Conservation (phyloP, 1,139 yeast species). For the Protomyces gravidus region DNA sequence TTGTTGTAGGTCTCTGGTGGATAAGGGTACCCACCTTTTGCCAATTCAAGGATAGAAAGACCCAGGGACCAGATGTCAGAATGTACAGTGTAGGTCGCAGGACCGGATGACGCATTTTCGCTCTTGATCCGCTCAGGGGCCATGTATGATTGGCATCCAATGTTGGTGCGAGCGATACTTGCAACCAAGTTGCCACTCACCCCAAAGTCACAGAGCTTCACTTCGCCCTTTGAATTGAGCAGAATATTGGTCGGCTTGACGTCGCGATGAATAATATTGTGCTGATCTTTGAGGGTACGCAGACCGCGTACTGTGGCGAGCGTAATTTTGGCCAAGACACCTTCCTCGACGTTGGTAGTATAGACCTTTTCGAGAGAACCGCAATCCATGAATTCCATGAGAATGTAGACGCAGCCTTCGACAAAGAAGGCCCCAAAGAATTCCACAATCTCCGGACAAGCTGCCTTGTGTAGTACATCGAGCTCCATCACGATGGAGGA, state of each 20-base stretch:
- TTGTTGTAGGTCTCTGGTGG: slow-evolving; percentile 90
- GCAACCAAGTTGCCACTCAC: slow-evolving; percentile 95
- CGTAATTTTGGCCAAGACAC: slow-evolving; percentile 76
- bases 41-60: slow-evolving; percentile 77
- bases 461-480: slow-evolving; percentile 83
- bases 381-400: slow-evolving; percentile 98
- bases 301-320: slow-evolving; percentile 78
- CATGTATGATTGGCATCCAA: slow-evolving; percentile 98
- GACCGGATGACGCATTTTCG: slow-evolving; percentile 32
- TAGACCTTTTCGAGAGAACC: slow-evolving; percentile 88
- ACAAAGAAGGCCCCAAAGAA: slow-evolving; percentile 84
- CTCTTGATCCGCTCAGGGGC: slow-evolving; percentile 94
- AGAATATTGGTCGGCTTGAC: slow-evolving; percentile 94
- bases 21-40: slow-evolving; percentile 88
- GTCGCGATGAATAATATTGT: slow-evolving; percentile 91
- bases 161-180: slow-evolving; percentile 88
- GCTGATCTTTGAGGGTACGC: slow-evolving; percentile 76
- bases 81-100: slow-evolving; percentile 74
- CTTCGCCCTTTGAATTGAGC: slow-evolving; percentile 71
- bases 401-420: slow-evolving; percentile 65
- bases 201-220: slow-evolving; percentile 93
- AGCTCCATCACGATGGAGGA: slow-evolving; percentile 84
- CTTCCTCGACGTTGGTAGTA: slow-evolving; percentile 52
- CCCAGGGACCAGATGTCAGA: slow-evolving; percentile 97
- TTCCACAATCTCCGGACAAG: slow-evolving; percentile 74